Evolutionary conservation across 179 eudicot species (phyloP).

Genomic region (Actinidia arguta): DNA sequence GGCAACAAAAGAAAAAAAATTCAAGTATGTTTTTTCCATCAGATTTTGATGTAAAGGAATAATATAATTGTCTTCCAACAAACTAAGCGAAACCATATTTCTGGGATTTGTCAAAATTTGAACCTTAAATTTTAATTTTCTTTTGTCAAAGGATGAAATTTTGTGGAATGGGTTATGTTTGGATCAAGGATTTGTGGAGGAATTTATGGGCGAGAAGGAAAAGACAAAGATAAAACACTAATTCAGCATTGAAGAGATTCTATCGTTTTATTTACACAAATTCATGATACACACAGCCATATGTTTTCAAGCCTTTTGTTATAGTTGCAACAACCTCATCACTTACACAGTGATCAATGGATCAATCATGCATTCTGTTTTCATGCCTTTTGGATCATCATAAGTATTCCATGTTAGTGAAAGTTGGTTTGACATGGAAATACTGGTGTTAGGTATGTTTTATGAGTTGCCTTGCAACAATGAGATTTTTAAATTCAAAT

Average conservation of each 20-base stretch:
- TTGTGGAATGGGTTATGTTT: not conserved
- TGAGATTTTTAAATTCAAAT: not conserved
- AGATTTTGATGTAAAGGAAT: not conserved
- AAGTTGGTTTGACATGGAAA: not conserved
- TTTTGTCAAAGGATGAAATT: not conserved
- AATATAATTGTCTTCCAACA: not conserved
- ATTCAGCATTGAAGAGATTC: no score
- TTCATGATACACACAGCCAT: no score
- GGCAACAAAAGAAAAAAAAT: not conserved
- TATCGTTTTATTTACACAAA: not conserved
- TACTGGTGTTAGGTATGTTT: not conserved
- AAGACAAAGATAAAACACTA: no score
- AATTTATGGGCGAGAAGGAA: not conserved
- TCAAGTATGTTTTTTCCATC: no score
- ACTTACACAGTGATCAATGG: no score
- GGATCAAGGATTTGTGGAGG: not conserved
- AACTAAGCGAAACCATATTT: not conserved
- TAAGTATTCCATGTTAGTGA: conserved; percentile 1
- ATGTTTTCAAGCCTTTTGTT: no score
- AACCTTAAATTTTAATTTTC: not conserved
- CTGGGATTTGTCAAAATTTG: not conserved
- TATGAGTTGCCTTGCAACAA: not conserved
- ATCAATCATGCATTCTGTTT: no score
- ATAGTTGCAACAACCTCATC: no score
- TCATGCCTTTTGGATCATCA: no score